Conservation (phyloP, 495 filamentous ascomycete species). For the Penicillium atrosanguineum region DNA sequence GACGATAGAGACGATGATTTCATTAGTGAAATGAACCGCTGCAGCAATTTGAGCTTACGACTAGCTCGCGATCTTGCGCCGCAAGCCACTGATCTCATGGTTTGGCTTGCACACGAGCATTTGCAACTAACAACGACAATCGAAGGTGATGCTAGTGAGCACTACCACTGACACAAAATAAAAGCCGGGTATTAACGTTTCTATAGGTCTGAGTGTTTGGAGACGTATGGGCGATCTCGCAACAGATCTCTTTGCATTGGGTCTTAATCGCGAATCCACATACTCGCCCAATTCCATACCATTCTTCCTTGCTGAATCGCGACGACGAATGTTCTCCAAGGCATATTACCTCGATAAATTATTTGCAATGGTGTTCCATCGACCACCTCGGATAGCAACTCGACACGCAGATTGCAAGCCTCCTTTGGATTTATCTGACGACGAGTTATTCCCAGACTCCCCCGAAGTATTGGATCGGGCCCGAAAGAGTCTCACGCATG, state of each 20-base stretch:
- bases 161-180: background rate
- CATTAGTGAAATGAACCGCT: conserved; percentile 17
- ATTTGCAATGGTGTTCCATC: conserved; percentile 19
- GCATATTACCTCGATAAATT: conserved; percentile 23
- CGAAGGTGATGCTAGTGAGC: conserved; percentile 24
- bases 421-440: too few species aligned
- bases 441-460: too few species aligned
- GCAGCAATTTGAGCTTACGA: conserved; percentile 10
- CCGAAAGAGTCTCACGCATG: too few species aligned
- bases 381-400: conserved; percentile 18
- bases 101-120: conserved; percentile 23
- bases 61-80: conserved; percentile 21
- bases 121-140: conserved; percentile 10
- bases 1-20: conserved; percentile 6
- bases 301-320: conserved; percentile 20
- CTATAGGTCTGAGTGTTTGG: conserved; percentile 17
- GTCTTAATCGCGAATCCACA: conserved; percentile 19
- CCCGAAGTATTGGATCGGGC: too few species aligned
- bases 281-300: conserved; percentile 15
- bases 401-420: conserved; percentile 2
- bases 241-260: conserved; percentile 20
- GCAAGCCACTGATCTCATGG: conserved; percentile 14
- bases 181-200: too few species aligned
- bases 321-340: conserved; percentile 13
- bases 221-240: conserved; percentile 18